Conservation (phyloP, 306 rosid species). For the Fagus crenata region DNA sequence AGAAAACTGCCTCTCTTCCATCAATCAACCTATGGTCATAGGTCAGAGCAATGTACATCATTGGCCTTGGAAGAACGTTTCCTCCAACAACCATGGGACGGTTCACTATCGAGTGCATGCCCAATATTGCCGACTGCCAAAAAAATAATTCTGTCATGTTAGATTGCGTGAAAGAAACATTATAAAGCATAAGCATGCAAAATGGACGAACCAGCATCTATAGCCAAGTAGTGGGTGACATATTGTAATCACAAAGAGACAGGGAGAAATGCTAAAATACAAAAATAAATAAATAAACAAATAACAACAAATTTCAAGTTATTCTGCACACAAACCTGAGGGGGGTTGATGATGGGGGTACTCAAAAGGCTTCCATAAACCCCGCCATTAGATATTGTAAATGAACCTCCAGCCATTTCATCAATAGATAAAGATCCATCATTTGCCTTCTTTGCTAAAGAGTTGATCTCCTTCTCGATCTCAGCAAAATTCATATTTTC, state of each 20-base stretch:
- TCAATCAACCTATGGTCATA: conserved; percentile 82
- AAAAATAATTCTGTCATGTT: not conserved
- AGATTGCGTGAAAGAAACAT: not conserved
- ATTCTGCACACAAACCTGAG: conserved; percentile 54
- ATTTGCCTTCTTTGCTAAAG: conserved; percentile 75
- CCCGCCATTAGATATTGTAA: conserved; percentile 86
- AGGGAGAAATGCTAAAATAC: not conserved
- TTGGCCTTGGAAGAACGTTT: conserved; percentile 64
- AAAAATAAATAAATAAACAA: not conserved
- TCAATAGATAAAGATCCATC: conserved; percentile 73
- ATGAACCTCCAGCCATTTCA: conserved; percentile 88
- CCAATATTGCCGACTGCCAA: conserved; percentile 81
- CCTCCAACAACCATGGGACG: conserved; percentile 77
- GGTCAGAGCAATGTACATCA: conserved; percentile 82
- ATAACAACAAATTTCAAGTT: not conserved
- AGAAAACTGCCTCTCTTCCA: conserved; percentile 92
- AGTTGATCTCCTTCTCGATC: conserved; percentile 77
- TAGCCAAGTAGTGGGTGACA: not conserved
- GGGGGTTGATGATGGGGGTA: conserved; percentile 85
- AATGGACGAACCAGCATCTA: not conserved
- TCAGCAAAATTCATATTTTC: conserved; percentile 73
- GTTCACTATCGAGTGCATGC: conserved; percentile 81
- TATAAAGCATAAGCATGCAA: not conserved
- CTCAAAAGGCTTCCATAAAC: conserved; percentile 86
- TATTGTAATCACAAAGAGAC: too few species aligned